Conservation (phyloP, 163 green algal species). For the Volvox carteri region DNA sequence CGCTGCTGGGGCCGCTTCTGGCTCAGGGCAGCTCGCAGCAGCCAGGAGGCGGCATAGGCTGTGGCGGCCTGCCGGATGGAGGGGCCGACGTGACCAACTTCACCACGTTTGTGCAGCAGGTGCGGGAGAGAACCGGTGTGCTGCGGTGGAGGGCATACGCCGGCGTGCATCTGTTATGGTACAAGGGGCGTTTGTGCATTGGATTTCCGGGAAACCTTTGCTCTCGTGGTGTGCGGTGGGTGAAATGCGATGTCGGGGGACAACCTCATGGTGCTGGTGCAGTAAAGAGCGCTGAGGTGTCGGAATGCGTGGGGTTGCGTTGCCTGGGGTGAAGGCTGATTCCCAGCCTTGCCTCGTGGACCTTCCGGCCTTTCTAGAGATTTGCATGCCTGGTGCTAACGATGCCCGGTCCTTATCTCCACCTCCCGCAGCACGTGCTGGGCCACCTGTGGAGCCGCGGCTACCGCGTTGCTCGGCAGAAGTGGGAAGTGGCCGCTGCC, state of each 20-base stretch:
- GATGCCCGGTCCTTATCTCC: too few relatives aligned
- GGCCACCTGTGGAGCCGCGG: constrained; percentile 70
- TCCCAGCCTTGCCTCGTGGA: too few relatives aligned
- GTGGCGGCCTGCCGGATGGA: constrained; percentile 30
- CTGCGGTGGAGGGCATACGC: background rate
- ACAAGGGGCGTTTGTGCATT: background rate
- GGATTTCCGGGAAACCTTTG: too few relatives aligned
- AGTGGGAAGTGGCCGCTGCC: constrained; percentile 83
- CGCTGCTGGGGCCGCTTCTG: constrained; percentile 65
- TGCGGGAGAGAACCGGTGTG: background rate
- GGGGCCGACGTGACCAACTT: constrained; percentile 39
- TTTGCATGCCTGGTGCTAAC: too few relatives aligned
- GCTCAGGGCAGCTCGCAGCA: background rate
- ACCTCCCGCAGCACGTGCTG: constrained; percentile 70
- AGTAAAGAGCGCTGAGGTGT: too few relatives aligned
- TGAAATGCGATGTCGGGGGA: too few relatives aligned
- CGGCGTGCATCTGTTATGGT: too few relatives aligned
- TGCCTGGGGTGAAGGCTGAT: too few relatives aligned
- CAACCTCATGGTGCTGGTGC: too few relatives aligned
- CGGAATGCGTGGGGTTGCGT: too few relatives aligned
- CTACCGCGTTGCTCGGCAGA: constrained; percentile 76
- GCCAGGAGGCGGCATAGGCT: background rate
- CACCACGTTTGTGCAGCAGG: constrained; percentile 46
- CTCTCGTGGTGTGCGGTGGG: too few relatives aligned
- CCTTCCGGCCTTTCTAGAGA: too few relatives aligned